Base-by-base conservation (phyloP, 2,329 filamentous ascomycete species). In the Talaromyces sp. region DNA sequence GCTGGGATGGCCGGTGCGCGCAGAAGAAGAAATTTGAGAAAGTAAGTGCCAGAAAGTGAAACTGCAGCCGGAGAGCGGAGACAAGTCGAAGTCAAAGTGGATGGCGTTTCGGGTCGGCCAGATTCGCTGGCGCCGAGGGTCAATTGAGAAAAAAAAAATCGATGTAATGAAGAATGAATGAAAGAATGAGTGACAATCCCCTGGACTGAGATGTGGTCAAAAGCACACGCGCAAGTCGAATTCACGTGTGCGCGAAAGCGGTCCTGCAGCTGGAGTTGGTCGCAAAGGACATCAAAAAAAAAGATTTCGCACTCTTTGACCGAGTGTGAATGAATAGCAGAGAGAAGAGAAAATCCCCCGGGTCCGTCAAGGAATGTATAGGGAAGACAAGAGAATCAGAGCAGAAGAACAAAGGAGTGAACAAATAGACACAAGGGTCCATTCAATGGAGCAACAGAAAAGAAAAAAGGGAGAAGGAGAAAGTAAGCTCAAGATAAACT, bases 401-500 rank as follows among this genome's bases (percentile, higher is more conserved):
- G 22, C 19, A 59, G 67, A 69, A 69, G 65, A 63, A 48, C 62
- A 39, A 41, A 41, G 27, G 52, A 67, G 54, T 22, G 58, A 66
- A 61, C 41, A 48, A 45, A 59, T 59, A 31, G 56, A 59, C 48
- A 57, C 48, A 24, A 35, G n/a, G 37, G 61, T 35, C 48, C 61
- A 63, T 57, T 52, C 24, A 62, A 52, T 54, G 11, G 22, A 63
- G 37, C 50, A 65, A 57, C 22, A 56, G 39, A 63, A 35, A 39
- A 31, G 45, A 43, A 61, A 43, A 48, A 63, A 67, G 67, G 68
- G 70, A 72, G 69, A 54, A 70, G 70, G 66, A 63, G 22, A 65
- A 67, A 70, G 71, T 68, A 61, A 70, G 71, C 66, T 70, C 65
- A 57, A 70, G 70, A 67, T 67, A 62, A 69, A 71, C 72, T 65